These are phyloP conservation scores for Pythium dissimile DNA, from an alignment of 352 stramenopile species.

Conservation along the genomic window DNA sequence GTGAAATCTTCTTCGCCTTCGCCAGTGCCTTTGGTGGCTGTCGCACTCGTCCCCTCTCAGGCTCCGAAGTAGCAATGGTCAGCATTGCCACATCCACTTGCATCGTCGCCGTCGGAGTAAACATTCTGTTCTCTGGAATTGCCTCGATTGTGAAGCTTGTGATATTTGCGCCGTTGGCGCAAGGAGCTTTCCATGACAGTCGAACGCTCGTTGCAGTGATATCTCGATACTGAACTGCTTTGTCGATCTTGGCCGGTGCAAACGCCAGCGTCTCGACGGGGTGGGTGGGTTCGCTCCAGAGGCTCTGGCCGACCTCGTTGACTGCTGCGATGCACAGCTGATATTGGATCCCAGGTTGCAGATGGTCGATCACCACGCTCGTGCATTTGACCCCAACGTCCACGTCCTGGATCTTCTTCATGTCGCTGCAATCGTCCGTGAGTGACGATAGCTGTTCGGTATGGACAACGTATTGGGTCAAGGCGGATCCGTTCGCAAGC, in stretches of 20 bases:
- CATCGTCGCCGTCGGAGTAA: constrained; percentile 34
- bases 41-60: not conserved
- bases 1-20: not conserved
- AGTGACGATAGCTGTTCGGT: constrained; percentile 39
- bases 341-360: constrained; percentile 60
- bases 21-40: not conserved
- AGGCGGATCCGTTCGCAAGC: constrained; percentile 51
- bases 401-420: constrained; percentile 25
- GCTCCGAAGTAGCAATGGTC: constrained; percentile 5
- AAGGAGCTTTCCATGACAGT: constrained; percentile 47
- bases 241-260: constrained; percentile 45
- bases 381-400: constrained; percentile 43
- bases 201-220: constrained; percentile 35
- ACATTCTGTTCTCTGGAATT: constrained; percentile 43
- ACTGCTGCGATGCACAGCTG: constrained; percentile 44
- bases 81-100: constrained; percentile 30
- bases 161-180: constrained; percentile 55
- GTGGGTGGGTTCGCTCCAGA: constrained; percentile 39
- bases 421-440: constrained; percentile 22
- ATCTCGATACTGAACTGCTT: constrained; percentile 32
- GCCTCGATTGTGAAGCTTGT: constrained; percentile 52
- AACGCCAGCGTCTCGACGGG: constrained; percentile 60
- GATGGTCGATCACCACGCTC: constrained; percentile 31
- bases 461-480: constrained; percentile 51
- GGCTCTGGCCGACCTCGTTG: constrained; percentile 42